phyloP scores from a whole-genome alignment of 2,329 filamentous ascomycete genomes.

The Monascus ruber region DNA sequence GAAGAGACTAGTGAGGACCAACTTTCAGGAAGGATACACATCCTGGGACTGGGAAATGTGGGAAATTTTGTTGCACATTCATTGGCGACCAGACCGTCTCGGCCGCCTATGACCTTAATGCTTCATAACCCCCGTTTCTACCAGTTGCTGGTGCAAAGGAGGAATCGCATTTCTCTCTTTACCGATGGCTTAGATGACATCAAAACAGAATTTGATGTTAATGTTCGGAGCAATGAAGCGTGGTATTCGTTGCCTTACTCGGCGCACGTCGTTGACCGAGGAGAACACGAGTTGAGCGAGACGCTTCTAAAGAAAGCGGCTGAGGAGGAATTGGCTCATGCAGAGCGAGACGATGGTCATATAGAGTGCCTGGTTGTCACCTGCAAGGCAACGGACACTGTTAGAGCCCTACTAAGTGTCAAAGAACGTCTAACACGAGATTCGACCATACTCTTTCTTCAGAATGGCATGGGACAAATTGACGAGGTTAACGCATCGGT shows the following conservation, averaged over 20 bases:
- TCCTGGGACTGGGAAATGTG: constrained; percentile 72
- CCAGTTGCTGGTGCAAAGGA: constrained; percentile 19
- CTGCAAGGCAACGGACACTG: constrained; percentile 60
- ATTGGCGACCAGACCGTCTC: constrained; percentile 48
- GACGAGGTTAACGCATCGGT: constrained; percentile 62
- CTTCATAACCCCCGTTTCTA: constrained; percentile 46
- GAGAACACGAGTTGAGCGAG: constrained; percentile 3
- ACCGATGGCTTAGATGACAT: constrained; percentile 31
- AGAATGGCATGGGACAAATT: constrained; percentile 73
- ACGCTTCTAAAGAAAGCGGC: constrained; percentile 2
- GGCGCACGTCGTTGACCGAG: constrained; percentile 6
- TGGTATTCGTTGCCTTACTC: constrained; percentile 22
- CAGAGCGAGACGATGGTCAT: constrained; percentile 30
- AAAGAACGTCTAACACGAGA: constrained; percentile 54
- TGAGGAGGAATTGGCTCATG: constrained; percentile 5
- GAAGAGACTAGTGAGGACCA: constrained; percentile 8
- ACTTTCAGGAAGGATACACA: constrained; percentile 49
- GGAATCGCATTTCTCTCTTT: constrained; percentile 23
- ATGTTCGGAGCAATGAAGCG: constrained; percentile 22
- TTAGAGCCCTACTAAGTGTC: constrained; percentile 55
- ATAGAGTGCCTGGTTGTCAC: constrained; percentile 68
- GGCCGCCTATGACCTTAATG: constrained; percentile 70
- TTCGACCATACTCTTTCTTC: constrained; percentile 64
- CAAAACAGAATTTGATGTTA: constrained; percentile 33
- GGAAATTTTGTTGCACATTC: constrained; percentile 68